phyloP scores from a whole-genome alignment of 2,329 filamentous ascomycete genomes.

The Raffaelea deltoideospora region DNA sequence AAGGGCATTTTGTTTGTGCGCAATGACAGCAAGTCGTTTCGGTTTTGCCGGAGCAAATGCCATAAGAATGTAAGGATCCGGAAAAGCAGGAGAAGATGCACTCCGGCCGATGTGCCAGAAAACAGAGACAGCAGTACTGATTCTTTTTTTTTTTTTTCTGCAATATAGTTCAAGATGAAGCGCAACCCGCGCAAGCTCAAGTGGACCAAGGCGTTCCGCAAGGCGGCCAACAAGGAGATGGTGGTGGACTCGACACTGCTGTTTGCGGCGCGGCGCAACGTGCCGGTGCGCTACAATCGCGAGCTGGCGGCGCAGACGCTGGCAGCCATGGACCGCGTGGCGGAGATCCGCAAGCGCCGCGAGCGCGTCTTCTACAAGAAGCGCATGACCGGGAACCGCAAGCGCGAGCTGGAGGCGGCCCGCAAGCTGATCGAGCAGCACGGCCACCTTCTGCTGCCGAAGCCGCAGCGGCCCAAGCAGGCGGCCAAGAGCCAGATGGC shows the following conservation, averaged over 20 bases:
- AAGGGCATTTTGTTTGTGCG: slow-evolving; percentile 40
- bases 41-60: slow-evolving; percentile 46
- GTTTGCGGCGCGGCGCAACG: slow-evolving; percentile 84
- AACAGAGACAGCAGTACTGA: neutral
- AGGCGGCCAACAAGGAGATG: slow-evolving; percentile 71
- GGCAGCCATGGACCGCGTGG: slow-evolving; percentile 79
- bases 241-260: slow-evolving; percentile 87
- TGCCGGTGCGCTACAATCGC: slow-evolving; percentile 90
- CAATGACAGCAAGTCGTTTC: slow-evolving; percentile 36
- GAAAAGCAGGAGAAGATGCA: neutral
- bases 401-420: slow-evolving; percentile 62
- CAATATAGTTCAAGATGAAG: slow-evolving; percentile 77
- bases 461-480: slow-evolving; percentile 18
- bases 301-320: slow-evolving; percentile 78
- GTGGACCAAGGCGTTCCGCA: slow-evolving; percentile 91
- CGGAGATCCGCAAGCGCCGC: slow-evolving; percentile 67
- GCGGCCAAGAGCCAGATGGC: slow-evolving; percentile 26
- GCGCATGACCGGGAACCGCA: slow-evolving; percentile 82
- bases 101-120: neutral
- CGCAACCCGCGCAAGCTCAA: slow-evolving; percentile 91
- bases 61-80: slow-evolving; percentile 35
- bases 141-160: neutral
- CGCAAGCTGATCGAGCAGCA: slow-evolving; percentile 83
- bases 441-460: slow-evolving; percentile 73
- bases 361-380: slow-evolving; percentile 91